phyloP scores from a whole-genome alignment of 208 protist genomes.

The Leishmania arabica region DNA sequence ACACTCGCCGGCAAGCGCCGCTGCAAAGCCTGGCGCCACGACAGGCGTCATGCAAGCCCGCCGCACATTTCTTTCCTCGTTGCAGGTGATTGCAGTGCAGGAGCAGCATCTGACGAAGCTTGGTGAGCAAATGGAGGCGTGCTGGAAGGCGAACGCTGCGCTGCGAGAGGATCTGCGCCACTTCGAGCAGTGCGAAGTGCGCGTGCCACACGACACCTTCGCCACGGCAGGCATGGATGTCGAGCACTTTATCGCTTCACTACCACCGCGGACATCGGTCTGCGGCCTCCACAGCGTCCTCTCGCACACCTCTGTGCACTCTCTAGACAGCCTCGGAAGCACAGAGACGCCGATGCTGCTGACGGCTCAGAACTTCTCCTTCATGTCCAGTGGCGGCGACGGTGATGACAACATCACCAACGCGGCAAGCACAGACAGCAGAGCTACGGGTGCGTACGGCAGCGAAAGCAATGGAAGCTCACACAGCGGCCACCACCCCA shows the following conservation, averaged over 20 bases:
- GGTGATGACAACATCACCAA: background rate
- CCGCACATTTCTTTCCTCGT: slow-evolving; percentile 9
- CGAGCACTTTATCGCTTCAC: slow-evolving; percentile 34
- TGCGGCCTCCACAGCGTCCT: background rate
- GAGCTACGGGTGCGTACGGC: background rate
- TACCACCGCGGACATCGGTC: slow-evolving; percentile 27
- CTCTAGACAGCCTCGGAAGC: slow-evolving; percentile 15
- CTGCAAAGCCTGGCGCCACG: background rate
- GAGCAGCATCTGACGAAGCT: slow-evolving; percentile 19
- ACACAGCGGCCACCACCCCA: background rate
- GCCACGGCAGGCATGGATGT: slow-evolving; percentile 23
- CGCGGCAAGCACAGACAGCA: background rate
- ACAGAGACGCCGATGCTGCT: slow-evolving; percentile 14
- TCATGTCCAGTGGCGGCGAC: background rate
- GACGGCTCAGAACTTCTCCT: slow-evolving; percentile 30
- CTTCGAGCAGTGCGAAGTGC: slow-evolving; percentile 24
- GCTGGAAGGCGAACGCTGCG: slow-evolving; percentile 22
- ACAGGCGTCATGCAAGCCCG: slow-evolving; percentile 1
- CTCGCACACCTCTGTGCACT: slow-evolving; percentile 11
- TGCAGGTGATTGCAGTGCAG: slow-evolving; percentile 15
- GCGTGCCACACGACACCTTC: slow-evolving; percentile 23
- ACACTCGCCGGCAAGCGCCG: no score
- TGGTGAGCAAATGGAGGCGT: slow-evolving; percentile 16
- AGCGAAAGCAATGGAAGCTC: background rate
- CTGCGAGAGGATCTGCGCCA: slow-evolving; percentile 26